phyloP scores from a whole-genome alignment of 1,284 basidiomycete species.

The Trichosporon sp. region DNA sequence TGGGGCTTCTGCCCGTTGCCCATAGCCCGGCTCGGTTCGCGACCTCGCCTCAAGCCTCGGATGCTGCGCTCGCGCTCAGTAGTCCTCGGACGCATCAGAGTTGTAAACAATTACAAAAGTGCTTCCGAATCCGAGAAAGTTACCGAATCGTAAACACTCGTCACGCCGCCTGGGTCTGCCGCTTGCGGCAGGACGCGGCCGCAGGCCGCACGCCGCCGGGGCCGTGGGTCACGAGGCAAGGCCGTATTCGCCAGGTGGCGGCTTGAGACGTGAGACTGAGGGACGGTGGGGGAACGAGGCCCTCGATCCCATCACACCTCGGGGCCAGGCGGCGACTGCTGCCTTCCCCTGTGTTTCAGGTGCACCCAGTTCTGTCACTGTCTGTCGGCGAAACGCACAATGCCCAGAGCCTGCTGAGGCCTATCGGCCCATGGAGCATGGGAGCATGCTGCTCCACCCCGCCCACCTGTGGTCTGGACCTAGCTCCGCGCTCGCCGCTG shows the following conservation, averaged over 20 bases:
- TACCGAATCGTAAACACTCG: neutral
- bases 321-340: neutral
- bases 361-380: neutral
- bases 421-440: neutral
- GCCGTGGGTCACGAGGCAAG: neutral
- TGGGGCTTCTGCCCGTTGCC: neutral
- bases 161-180: neutral
- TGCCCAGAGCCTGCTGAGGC: neutral
- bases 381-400: neutral
- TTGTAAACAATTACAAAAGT: neutral
- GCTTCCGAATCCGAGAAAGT: neutral
- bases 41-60: too few relatives aligned
- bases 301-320: neutral
- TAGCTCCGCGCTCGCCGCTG: neutral
- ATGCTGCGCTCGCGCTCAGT: neutral
- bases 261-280: neutral
- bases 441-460: neutral
- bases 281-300: neutral
- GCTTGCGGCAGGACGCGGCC: too few relatives aligned
- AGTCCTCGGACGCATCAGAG: neutral
- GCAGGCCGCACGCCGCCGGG: too few relatives aligned
- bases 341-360: neutral
- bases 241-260: neutral
- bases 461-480: neutral
- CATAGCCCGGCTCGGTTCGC: neutral